phyloP scores from a whole-genome alignment of 495 filamentous ascomycete genomes.

The Bryoglossum gracile region DNA sequence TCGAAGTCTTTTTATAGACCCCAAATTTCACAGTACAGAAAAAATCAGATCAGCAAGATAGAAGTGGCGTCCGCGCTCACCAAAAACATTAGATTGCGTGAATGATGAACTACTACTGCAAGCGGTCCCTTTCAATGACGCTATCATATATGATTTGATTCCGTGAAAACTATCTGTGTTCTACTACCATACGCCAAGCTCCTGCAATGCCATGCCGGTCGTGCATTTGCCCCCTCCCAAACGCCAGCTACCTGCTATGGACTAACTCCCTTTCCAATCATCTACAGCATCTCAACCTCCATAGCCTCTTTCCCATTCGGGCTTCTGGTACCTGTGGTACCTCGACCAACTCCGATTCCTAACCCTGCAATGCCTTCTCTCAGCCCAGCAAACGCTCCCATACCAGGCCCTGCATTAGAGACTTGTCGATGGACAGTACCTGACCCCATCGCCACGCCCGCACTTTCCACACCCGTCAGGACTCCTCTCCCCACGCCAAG shows the following conservation, averaged over 20 bases:
- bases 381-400: constrained; percentile 29
- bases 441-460: constrained; percentile 3
- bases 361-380: constrained; percentile 42
- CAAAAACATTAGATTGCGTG: constrained; percentile 21
- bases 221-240: constrained; percentile 1
- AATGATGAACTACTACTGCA: constrained; percentile 17
- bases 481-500: constrained; percentile 4
- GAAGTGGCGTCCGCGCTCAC: background rate
- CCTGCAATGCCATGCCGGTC: constrained; percentile 16
- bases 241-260: constrained; percentile 12
- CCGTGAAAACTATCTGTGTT: background rate
- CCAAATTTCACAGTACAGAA: background rate
- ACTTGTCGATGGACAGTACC: constrained; percentile 1
- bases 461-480: constrained; percentile 21
- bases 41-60: background rate
- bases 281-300: constrained; percentile 27
- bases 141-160: background rate
- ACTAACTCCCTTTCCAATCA: background rate
- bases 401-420: constrained; percentile 1
- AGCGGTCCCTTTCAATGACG: background rate
- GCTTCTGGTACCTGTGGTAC: constrained; percentile 8
- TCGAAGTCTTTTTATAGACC: constrained; percentile 81
- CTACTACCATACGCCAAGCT: constrained; percentile 12
- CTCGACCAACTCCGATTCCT: constrained; percentile 30
- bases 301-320: constrained; percentile 12